Percentiles rank a stretch among this genome's conserved stretches.
These are phyloP conservation scores for Cutaneotrichosporon mucoides DNA, from an alignment of 1,284 basidiomycete species.

Conservation along the genomic window DNA sequence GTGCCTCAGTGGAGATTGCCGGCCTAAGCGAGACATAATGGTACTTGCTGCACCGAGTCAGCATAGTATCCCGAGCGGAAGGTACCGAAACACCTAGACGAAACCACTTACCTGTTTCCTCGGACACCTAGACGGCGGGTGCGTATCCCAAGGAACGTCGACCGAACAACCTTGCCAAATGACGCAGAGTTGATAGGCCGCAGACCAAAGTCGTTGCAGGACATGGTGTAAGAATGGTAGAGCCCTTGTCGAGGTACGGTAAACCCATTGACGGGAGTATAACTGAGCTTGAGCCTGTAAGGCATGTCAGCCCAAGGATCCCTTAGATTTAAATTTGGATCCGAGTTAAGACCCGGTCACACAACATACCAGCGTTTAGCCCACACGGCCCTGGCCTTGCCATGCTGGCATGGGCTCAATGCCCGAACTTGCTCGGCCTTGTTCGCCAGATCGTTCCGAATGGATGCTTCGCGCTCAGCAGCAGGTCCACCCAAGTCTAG, in stretches of 20 bases:
- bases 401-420: constrained; percentile 28
- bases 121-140: constrained; percentile 82
- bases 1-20: constrained; percentile 77
- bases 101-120: constrained; percentile 60
- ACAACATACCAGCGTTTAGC: constrained; percentile 39
- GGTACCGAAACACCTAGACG: background rate
- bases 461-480: constrained; percentile 29
- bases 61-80: background rate
- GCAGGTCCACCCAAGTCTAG: constrained; percentile 27
- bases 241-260: constrained; percentile 73
- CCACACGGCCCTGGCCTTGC: constrained; percentile 38
- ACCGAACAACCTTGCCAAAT: constrained; percentile 84
- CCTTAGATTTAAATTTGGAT: background rate
- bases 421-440: constrained; percentile 19
- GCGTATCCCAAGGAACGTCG: constrained; percentile 89
- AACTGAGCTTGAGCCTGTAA: constrained; percentile 38
- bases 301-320: background rate
- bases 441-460: constrained; percentile 25
- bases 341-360: background rate
- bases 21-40: constrained; percentile 62
- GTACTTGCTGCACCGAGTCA: constrained; percentile 28
- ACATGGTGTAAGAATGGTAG: constrained; percentile 83
- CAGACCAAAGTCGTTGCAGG: constrained; percentile 56
- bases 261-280: constrained; percentile 26
- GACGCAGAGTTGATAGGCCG: constrained; percentile 86